Base-by-base conservation (phyloP, 2,329 filamentous ascomycete genomes). In the Apiospora sp. region DNA sequence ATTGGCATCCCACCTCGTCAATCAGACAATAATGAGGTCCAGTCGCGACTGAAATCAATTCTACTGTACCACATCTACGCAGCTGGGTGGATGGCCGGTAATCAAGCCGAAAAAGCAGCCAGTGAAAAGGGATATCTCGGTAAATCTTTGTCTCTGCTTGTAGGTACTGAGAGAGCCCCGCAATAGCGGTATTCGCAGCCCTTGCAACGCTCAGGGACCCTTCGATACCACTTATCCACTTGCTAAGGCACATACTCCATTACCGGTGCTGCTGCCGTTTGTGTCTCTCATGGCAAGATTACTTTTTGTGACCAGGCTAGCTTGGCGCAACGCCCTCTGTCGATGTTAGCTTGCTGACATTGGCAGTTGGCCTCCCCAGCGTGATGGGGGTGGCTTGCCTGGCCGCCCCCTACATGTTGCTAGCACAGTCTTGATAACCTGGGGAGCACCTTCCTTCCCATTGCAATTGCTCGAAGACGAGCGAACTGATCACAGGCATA, bases 201-300 rank as follows among this genome's bases (percentile, higher is more conserved):
- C 51, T 58, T 58, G 51, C 27, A 58, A 34, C 51, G 51, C 27
- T 34, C 51, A 58, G 51, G 51, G 51, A 58, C 51, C 51, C 37
- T 41, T 58, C 27, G 51, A 58, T 34, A 58, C 51, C 16, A 58
- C 51, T 7, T 34, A 34, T 12, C 51, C 27, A 58, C 51, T 34
- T 27, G 51, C 49, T 10, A 27, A 14, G n/a, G 24, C n/a, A 54
- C 24, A 10, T 58, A 30, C 30, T 30, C 54, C 54, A 64, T 64
- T 12, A 64, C 54, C 54, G 30, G 54, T 37, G 54, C 30, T 22
- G 30, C 30, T 22, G 49, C 49, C 49, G 49, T 51, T 51, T 12
- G 49, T 51, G 49, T 27, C 27, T 58, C 27, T 37, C 27, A 34
- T 34, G 7, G 54, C 54, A 61, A 58, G 27, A 34, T 64, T 64